These are phyloP conservation scores for Penicillium parvum DNA, from an alignment of 495 filamentous ascomycete species.

Conservation along the genomic window DNA sequence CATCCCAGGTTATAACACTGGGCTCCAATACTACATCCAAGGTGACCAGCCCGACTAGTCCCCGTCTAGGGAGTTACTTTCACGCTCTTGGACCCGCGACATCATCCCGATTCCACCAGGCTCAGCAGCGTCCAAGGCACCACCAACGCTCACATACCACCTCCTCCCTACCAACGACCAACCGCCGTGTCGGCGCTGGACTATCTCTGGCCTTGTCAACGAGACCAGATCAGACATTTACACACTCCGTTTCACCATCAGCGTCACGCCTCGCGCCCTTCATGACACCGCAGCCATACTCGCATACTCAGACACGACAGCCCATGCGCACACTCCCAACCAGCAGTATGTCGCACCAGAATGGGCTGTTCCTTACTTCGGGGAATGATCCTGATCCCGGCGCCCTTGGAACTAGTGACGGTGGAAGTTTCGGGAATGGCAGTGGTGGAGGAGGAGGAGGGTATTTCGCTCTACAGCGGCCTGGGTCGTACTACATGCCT, in stretches of 20 bases:
- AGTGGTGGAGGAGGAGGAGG: too few species aligned
- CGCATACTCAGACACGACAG: conserved; percentile 5
- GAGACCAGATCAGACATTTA: conserved; percentile 11
- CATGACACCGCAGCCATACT: conserved; percentile 24
- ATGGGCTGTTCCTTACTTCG: not conserved
- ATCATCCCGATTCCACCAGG: conserved; percentile 1
- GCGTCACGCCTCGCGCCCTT: conserved; percentile 13
- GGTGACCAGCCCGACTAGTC: conserved; percentile 9
- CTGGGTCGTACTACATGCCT: conserved; percentile 7
- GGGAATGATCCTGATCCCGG: conserved; percentile 5
- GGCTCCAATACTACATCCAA: conserved; percentile 6
- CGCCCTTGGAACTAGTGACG: not conserved
- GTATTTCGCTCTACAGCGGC: conserved; percentile 26
- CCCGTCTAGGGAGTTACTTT: not conserved
- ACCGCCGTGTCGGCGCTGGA: conserved; percentile 6
- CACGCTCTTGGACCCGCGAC: conserved; percentile 5
- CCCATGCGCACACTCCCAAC: conserved; percentile 1
- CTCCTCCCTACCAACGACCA: conserved; percentile 20
- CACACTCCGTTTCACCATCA: conserved; percentile 11
- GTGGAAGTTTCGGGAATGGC: conserved; percentile 3
- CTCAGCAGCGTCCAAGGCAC: conserved; percentile 13
- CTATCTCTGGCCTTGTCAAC: conserved; percentile 19
- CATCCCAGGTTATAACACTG: conserved; percentile 36
- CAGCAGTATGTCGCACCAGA: conserved; percentile 1
- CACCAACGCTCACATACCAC: conserved; percentile 39